These are phyloP conservation scores for Penicillium hordei DNA, from an alignment of 2,329 filamentous ascomycete genomes.

Conservation along the genomic window DNA sequence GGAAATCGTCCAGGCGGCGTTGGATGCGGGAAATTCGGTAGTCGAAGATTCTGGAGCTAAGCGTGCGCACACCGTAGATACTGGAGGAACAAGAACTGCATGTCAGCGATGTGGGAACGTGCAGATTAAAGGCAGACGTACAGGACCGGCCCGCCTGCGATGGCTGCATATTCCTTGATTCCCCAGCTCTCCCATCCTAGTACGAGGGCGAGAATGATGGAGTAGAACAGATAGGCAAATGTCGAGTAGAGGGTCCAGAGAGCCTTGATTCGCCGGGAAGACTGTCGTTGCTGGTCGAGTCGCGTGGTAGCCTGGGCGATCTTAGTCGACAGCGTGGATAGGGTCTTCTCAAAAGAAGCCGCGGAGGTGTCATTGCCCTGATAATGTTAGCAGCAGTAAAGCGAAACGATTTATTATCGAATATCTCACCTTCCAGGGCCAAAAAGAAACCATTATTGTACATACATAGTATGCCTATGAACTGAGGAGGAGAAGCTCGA, in stretches of 20 bases:
- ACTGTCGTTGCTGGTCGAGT: constrained; percentile 71
- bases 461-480: not conserved
- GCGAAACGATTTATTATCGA: not conserved
- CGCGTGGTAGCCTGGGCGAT: constrained; percentile 72
- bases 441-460: constrained; percentile 71
- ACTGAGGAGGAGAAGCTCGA: not conserved
- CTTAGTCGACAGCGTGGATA: constrained; percentile 77
- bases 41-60: constrained; percentile 70
- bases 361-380: constrained; percentile 75
- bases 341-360: constrained; percentile 87
- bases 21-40: constrained; percentile 74
- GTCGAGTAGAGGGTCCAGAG: constrained; percentile 87
- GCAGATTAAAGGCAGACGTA: constrained; percentile 45
- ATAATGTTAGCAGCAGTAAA: constrained; percentile 3
- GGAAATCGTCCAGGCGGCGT: constrained; percentile 68
- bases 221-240: constrained; percentile 86
- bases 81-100: constrained; percentile 47
- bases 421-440: constrained; percentile 73
- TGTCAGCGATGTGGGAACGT: constrained; percentile 2
- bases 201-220: constrained; percentile 77
- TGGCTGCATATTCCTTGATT: constrained; percentile 71
- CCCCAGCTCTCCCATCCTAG: constrained; percentile 81
- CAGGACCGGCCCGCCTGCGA: constrained; percentile 77
- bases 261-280: constrained; percentile 74
- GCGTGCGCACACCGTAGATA: constrained; percentile 73